These are phyloP conservation scores for Clavispora phyllophila DNA, from an alignment of 805 yeast species.

Conservation along the genomic window DNA sequence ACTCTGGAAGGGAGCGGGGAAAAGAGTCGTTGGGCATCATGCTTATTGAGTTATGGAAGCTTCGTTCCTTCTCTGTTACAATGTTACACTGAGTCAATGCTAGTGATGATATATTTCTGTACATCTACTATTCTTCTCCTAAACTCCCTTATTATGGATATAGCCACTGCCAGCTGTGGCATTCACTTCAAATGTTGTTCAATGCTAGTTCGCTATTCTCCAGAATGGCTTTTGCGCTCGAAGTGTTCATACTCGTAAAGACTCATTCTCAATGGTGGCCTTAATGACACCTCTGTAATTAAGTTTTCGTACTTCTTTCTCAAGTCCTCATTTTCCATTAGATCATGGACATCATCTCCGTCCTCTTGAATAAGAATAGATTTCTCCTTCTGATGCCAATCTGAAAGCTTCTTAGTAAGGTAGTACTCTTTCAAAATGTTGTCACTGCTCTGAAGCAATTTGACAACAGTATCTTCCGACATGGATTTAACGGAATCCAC, in stretches of 20 bases:
- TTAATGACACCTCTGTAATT: slow-evolving; percentile 3
- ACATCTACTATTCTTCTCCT: no score
- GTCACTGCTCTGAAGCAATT: slow-evolving; percentile 18
- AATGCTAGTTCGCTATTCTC: not conserved
- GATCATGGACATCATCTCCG: slow-evolving; percentile 6
- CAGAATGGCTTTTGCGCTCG: not conserved
- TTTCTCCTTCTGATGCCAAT: slow-evolving; percentile 18
- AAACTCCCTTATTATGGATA: no score
- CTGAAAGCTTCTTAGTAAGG: slow-evolving; percentile 14
- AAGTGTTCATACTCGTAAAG: slow-evolving; percentile 4
- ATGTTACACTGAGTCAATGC: no score
- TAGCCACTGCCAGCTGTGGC: no score
- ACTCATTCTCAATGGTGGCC: slow-evolving; percentile 8
- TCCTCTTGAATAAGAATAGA: slow-evolving; percentile 12
- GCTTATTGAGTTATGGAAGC: no score
- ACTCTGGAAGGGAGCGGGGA: no score
- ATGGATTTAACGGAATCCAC: slow-evolving; percentile 15
- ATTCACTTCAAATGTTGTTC: no score
- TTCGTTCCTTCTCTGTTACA: no score
- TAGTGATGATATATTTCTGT: no score
- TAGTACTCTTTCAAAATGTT: slow-evolving; percentile 18
- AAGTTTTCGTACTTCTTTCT: slow-evolving; percentile 3
- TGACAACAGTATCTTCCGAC: slow-evolving; percentile 20
- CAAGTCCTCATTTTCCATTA: not conserved
- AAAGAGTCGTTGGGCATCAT: no score